Conservation (phyloP, 257 asterid genomes). For the Solanum pimpinellifolium region DNA sequence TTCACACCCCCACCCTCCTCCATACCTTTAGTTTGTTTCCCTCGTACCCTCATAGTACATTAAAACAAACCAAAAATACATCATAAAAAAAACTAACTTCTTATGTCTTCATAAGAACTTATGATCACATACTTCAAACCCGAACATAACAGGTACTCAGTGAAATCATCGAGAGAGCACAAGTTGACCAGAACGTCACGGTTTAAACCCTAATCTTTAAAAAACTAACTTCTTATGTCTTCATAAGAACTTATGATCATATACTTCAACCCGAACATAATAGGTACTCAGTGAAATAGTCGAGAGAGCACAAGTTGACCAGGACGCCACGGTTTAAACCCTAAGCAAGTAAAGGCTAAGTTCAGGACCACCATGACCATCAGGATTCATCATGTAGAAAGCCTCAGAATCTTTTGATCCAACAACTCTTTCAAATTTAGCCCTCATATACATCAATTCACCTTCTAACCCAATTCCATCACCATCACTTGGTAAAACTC, state of each 20-base stretch:
- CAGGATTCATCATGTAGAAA: conserved; percentile 96
- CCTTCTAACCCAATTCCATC: conserved; percentile 34
- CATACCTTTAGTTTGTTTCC: not conserved
- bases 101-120: not conserved
- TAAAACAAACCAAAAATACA: not conserved
- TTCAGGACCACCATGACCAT: conserved; percentile 89
- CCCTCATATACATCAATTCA: conserved; percentile 90
- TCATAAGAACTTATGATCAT: not conserved
- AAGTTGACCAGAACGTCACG: not conserved
- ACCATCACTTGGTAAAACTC: conserved; percentile 64
- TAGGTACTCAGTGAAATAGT: not conserved
- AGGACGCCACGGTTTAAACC: conserved; percentile 15
- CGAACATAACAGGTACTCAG: not conserved
- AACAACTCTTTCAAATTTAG: conserved; percentile 84
- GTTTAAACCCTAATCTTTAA: conserved; percentile 36
- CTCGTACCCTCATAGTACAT: not conserved
- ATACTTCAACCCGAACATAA: not conserved
- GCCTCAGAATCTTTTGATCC: conserved; percentile 95
- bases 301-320: not conserved
- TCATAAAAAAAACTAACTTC: not conserved
- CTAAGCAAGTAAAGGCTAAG: conserved; percentile 83
- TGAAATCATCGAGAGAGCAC: not conserved
- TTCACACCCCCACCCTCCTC: not conserved
- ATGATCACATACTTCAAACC: not conserved
- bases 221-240: not conserved